Base-by-base conservation (phyloP, 768 basidiomycete species). In the Phlegmacium glaucopus region DNA sequence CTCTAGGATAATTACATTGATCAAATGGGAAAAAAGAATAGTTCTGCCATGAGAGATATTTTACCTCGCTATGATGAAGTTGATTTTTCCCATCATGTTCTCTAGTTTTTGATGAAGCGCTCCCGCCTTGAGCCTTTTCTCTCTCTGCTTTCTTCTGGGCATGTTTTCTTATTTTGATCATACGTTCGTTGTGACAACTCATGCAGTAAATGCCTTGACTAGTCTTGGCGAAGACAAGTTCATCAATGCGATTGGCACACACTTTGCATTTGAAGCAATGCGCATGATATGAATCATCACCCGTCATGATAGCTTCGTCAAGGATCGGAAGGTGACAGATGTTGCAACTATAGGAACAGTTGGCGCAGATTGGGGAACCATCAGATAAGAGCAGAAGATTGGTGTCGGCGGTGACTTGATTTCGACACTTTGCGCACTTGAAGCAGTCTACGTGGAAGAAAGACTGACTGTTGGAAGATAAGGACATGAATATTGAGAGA, bases 261-360 rank as follows among this genome's bases (percentile, higher is more conserved):
- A 93, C 87, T 60, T 91, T 87, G 72, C 96, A 99, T 57, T 95
- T 94, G 76, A 99, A 99, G 71, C 96, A 99, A 54, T 94, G 89
- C 5, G 96, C 94, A 64, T 98, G 96, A 59, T 98, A 99, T 0
- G 93, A 92, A 63, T 98, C 96, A 67, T 99, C 94, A 50, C 93
- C 96, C 6, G 96, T 95, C 91, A 99, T 97, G 66, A 98, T 97
- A 9, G 96, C 96, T 62, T 99, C 96, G 71, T 99, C 94, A 47
- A 94, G 85, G 54, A 99, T 99, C 38, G 94, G 90, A 47, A 83
- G 82, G 39, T 85, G 84, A 71, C 96, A 99, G 48, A 97, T 87
- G 61, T 87, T 95, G 76, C 96, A 99, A 58, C 85, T 85, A 72
- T 95, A 95, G 4, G 92, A 92, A 72, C 93, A 95, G 58, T 88